Evolutionary conservation across 2,329 filamentous ascomycete species (phyloP).

Genomic region (Dothidotthia symphoricarpi): DNA sequence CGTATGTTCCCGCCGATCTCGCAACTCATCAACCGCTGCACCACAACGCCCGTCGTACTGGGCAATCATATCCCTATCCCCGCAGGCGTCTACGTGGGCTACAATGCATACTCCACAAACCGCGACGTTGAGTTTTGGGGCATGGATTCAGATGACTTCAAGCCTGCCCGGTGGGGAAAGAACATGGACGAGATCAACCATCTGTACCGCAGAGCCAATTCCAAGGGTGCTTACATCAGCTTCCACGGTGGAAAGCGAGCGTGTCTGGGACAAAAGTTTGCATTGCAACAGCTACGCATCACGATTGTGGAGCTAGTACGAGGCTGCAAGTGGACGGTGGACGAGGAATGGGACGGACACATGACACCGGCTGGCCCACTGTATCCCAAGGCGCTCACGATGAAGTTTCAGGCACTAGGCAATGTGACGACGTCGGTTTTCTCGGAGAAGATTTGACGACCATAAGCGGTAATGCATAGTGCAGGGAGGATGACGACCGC

Average conservation of each 20-base stretch:
- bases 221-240: constrained; percentile 44
- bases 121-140: constrained; percentile 30
- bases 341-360: constrained; percentile 28
- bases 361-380: constrained; percentile 28
- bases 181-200: constrained; percentile 38
- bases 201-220: constrained; percentile 38
- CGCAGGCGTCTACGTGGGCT: constrained; percentile 25
- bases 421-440: no score
- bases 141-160: constrained; percentile 36
- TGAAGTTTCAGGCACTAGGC: constrained; percentile 17
- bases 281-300: constrained; percentile 40
- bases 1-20: constrained; percentile 52
- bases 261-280: constrained; percentile 46
- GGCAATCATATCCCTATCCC: constrained; percentile 22
- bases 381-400: constrained; percentile 19
- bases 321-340: constrained; percentile 22
- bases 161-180: constrained; percentile 43
- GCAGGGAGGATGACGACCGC: no score
- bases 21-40: constrained; percentile 50
- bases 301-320: constrained; percentile 34
- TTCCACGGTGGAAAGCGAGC: constrained; percentile 46
- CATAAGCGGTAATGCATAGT: no score
- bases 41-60: constrained; percentile 29
- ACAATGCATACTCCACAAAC: constrained; percentile 31
- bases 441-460: no score